Evolutionary conservation across 108 stramenopile species (phyloP), one percentile per base, ranked within the genome.

Genomic region (Seminavis robusta): DNA sequence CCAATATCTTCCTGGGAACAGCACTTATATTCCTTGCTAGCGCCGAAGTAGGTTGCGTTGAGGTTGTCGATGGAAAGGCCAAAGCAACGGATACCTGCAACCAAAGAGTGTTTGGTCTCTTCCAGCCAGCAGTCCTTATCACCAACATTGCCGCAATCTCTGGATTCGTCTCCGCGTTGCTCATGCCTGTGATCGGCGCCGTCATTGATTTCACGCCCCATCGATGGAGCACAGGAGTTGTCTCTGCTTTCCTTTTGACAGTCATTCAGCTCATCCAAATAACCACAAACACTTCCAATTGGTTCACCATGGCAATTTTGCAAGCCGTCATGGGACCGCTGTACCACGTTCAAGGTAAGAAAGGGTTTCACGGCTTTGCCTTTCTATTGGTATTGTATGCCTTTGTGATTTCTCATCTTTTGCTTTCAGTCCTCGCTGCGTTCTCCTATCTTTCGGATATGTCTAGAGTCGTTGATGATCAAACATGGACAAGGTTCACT

Each of bases 231-330:
- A 42, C 76, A 0, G 83, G 83, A 7, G 33, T 55, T 1, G 16
- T 50, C 1, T 43, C 60, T 5, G 61, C 74, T 4, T 24, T 61
- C 9, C 8, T 63, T 1, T 43, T 81, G 29, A 40, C 46, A 0
- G 0, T 63, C 19, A 76, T 84, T 28, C 73, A 80, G 26, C 65
- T 66, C 0, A 61, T 61, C 36, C 79, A 81, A 52, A 81, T 84
- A 30, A 47, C 30, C 1, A 84, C 79, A 19, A 52, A 63, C 15
- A 25, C 32, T 21, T 26, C 31, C 1, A 84, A 79, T 4, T 84
- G 83, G 83, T 84, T 81, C 44, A 29, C 55, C 38, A 84, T 80
- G 83, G 61, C 74, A 7, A 76, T 84, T 25, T 47, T 84, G 6
- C 83, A 84, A 55, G 73, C 77, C 23, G 8, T 84, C 10, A 56